Percentiles rank a stretch among this genome's conserved stretches.
Evolutionary conservation across 2,329 filamentous ascomycete species (phyloP).

Genomic region (Ceratocystis papillata): DNA sequence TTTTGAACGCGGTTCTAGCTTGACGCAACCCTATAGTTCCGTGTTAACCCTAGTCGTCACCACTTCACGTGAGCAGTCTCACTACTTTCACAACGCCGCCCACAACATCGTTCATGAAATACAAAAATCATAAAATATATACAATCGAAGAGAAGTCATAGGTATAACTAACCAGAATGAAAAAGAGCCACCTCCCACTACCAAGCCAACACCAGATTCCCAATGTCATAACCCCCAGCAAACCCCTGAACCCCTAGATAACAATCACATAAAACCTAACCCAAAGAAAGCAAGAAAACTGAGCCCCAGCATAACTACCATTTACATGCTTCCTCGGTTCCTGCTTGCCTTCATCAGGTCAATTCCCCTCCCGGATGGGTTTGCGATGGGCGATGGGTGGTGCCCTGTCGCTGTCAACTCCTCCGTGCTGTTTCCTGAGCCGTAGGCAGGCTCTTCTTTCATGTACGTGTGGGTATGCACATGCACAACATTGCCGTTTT

Average conservation of each 20-base stretch:
- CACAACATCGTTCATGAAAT: background rate
- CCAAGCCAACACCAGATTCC: background rate
- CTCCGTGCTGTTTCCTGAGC: slow-evolving; percentile 15
- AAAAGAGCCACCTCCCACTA: background rate
- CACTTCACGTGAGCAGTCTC: no score
- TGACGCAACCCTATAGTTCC: background rate
- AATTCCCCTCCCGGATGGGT: background rate
- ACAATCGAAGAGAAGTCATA: slow-evolving; percentile 1
- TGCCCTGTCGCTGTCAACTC: slow-evolving; percentile 8
- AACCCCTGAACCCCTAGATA: background rate
- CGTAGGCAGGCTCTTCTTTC: slow-evolving; percentile 14
- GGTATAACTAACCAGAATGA: background rate
- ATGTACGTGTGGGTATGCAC: slow-evolving; percentile 18
- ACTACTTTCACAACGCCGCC: no score
- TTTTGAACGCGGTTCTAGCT: background rate
- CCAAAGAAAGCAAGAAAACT: background rate
- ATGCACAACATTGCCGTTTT: slow-evolving; percentile 19
- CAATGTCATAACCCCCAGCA: background rate
- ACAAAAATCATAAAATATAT: background rate
- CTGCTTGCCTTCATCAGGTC: slow-evolving; percentile 5
- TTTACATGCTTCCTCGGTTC: slow-evolving; percentile 5
- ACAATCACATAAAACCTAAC: slow-evolving; percentile 7
- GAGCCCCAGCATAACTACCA: background rate
- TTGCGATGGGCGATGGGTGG: background rate
- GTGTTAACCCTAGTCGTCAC: background rate